Conservation (phyloP, 805 yeast species). For the Isabelozyma heimii region DNA sequence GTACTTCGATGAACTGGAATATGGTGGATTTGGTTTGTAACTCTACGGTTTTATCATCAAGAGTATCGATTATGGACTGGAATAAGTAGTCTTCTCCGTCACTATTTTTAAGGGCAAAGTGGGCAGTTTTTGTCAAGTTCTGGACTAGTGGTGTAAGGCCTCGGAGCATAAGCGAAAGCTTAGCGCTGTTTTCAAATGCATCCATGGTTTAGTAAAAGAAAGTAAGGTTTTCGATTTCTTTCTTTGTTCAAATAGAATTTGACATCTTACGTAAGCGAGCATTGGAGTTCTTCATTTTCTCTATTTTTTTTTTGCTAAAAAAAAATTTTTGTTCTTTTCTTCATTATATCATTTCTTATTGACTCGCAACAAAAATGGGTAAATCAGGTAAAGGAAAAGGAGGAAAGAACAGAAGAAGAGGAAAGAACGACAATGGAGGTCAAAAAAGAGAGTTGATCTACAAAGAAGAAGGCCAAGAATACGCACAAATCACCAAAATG, state of each 20-base stretch:
- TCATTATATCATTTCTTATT: constrained; percentile 1
- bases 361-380: constrained; percentile 49
- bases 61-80: constrained; percentile 61
- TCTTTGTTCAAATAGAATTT: not conserved
- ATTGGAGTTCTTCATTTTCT: not conserved
- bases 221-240: not conserved
- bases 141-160: constrained; percentile 61
- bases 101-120: constrained; percentile 53
- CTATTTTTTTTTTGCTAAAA: not conserved
- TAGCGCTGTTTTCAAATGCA: constrained; percentile 80
- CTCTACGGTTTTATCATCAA: constrained; percentile 46
- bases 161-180: constrained; percentile 66
- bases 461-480: constrained; percentile 97
- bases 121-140: constrained; percentile 49
- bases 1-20: constrained; percentile 66
- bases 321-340: constrained; percentile 4
- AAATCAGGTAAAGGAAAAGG: constrained; percentile 77
- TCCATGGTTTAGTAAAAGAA: constrained; percentile 53
- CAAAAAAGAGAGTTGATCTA: constrained; percentile 91
- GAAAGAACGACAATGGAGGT: constrained; percentile 88
- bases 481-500: constrained; percentile 98
- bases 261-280: not conserved
- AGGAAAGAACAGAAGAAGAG: constrained; percentile 96
- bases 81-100: constrained; percentile 68
- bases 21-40: constrained; percentile 64